A percentile compares a stretch with the other conserved stretches of the same genome.
phyloP scores from a whole-genome alignment of 164 flowering plant species.

The Taxillus chinensis region DNA sequence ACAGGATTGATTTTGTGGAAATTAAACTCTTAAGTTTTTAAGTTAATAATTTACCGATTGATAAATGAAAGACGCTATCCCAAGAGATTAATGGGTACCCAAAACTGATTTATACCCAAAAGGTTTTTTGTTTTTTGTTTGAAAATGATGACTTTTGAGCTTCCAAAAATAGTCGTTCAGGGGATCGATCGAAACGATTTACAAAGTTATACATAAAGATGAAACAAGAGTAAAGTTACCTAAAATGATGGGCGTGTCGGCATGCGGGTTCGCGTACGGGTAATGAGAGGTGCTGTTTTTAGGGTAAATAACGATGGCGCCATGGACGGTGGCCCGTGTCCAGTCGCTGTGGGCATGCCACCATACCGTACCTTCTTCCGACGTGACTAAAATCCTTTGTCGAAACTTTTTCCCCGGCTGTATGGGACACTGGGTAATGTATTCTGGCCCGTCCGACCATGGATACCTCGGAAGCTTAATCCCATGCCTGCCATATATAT shows the following conservation, averaged over 20 bases:
- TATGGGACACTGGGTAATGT: conserved; percentile 26
- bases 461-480: conserved; percentile 24
- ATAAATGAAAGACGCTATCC: too few species aligned
- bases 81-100: too few species aligned
- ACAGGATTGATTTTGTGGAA: too few species aligned
- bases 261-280: conserved; percentile 19
- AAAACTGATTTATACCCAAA: too few species aligned
- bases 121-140: too few species aligned
- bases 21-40: too few species aligned
- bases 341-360: conserved; percentile 29
- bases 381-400: conserved; percentile 10
- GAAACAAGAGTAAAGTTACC: conserved; percentile 2
- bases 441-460: conserved; percentile 30
- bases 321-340: conserved; percentile 21
- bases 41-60: too few species aligned
- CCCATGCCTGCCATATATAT: conserved; percentile 17
- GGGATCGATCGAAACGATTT: too few species aligned
- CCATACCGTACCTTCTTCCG: conserved; percentile 22
- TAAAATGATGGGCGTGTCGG: conserved; percentile 12
- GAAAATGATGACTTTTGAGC: too few species aligned
- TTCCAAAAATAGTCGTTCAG: too few species aligned
- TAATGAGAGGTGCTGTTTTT: conserved; percentile 2
- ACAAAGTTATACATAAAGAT: too few species aligned
- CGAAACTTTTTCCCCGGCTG: conserved; percentile 14
- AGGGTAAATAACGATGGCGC: conserved; percentile 15